These are phyloP conservation scores for Citeromyces hawaiiensis DNA, from an alignment of 1,139 yeast species.

Conservation along the genomic window DNA sequence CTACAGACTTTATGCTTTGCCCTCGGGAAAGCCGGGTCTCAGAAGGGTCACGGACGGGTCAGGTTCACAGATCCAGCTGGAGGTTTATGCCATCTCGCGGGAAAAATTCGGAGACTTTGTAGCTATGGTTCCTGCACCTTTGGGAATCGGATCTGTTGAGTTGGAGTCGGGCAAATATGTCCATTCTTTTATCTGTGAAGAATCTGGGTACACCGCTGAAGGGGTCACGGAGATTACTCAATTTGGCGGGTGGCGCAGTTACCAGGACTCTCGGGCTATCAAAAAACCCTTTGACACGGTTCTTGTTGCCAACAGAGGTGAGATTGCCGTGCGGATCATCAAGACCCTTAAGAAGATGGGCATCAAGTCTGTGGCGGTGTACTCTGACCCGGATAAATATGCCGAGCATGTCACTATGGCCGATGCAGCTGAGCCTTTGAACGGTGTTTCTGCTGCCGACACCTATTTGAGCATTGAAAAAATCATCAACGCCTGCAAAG, in stretches of 20 bases:
- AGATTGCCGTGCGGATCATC: slow-evolving; percentile 89
- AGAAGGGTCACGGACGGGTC: slow-evolving; percentile 40
- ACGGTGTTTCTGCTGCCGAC: slow-evolving; percentile 79
- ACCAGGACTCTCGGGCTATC: slow-evolving; percentile 27
- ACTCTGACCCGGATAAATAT: slow-evolving; percentile 81
- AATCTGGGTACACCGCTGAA: slow-evolving; percentile 55
- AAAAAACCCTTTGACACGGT: slow-evolving; percentile 70
- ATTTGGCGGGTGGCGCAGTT: slow-evolving; percentile 81
- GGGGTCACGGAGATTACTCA: slow-evolving; percentile 71
- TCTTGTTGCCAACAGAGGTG: slow-evolving; percentile 94
- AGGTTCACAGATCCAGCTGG: slow-evolving; percentile 58
- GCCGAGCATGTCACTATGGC: slow-evolving; percentile 78
- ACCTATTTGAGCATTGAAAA: slow-evolving; percentile 80
- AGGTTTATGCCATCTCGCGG: slow-evolving; percentile 70
- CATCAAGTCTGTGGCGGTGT: slow-evolving; percentile 74
- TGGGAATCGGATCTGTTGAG: slow-evolving; percentile 89
- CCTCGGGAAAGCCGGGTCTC: slow-evolving; percentile 80
- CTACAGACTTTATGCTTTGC: slow-evolving; percentile 73
- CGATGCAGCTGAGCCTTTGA: slow-evolving; percentile 66
- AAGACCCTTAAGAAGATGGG: slow-evolving; percentile 72
- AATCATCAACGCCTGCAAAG: slow-evolving; percentile 73
- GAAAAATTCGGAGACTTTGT: slow-evolving; percentile 74
- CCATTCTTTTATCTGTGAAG: slow-evolving; percentile 91
- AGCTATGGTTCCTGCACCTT: slow-evolving; percentile 81
- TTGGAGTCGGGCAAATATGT: slow-evolving; percentile 70